Base-by-base conservation (phyloP, 768 basidiomycete genomes). In the Leccinum variicolor region DNA sequence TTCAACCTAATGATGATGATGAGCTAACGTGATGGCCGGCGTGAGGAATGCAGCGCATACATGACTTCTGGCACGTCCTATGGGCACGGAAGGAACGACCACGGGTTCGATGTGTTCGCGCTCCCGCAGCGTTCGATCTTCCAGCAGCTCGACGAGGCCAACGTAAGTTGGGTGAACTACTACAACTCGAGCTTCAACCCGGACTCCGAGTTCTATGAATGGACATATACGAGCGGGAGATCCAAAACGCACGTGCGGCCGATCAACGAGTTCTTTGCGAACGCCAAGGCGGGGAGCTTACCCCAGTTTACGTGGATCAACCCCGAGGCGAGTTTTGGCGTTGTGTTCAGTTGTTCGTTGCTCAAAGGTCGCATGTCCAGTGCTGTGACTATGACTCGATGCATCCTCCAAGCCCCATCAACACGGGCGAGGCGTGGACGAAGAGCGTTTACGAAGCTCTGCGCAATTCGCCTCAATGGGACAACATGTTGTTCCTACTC, bases 101-200 rank as follows among this genome's bases (percentile, higher is more conserved):
- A 0, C 3, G 26, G 64, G 7, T 68, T 69, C 55, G 1, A 43
- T 0, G 14, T 55, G 19, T 68, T 64, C 52, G 64, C 58, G 4
- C 64, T 68, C 9, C 66, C 66, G 6, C 67, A 69, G 14, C 64
- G 66, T 8, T 68, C 67, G 45, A 69, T 68, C 36, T 68, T 68
- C 17, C 67, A 67, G 31, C 67, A 68, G 17, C 62, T 68, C 48
- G 67, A 68, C 25, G 66, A 68, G 23, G 53, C 60, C 23, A 67
- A 69, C 15, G 34, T 68, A 6, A 69, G 58, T 2, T 68, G 66
- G 66, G 36, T 17, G 21, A 68, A 68, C 29, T 69, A 69, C 34
- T 68, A 69, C 41, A 68, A 68, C 54, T 68, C 66, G 1, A 68
- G 67, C 39, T 68, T 68, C 59, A 62, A 64, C 34, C 66, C 66